Conservation (phyloP, 495 filamentous ascomycete genomes). For the Mytilinidion resinicola region DNA sequence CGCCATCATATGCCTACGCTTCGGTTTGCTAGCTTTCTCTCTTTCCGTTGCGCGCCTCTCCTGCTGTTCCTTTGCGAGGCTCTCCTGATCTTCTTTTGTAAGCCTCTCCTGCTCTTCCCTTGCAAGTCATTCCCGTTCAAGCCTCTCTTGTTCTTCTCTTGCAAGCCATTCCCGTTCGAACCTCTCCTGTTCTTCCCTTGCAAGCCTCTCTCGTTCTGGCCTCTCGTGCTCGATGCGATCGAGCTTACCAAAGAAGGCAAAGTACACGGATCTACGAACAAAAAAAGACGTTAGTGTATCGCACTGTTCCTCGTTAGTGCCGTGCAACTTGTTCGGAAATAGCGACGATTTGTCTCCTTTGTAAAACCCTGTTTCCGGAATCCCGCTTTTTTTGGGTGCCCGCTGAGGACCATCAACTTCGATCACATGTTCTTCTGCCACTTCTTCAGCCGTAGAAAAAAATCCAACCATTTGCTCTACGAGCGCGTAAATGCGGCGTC, state of each 20-base stretch:
- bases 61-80: no score
- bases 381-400: neutral
- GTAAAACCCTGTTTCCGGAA: neutral
- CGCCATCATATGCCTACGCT: no score
- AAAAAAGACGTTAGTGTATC: constrained; percentile 33
- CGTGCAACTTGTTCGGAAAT: constrained; percentile 32
- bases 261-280: constrained; percentile 35
- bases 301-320: constrained; percentile 9
- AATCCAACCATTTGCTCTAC: no score
- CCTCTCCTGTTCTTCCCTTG: neutral
- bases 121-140: neutral
- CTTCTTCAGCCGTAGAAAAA: no score
- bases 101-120: neutral
- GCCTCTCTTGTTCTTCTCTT: neutral
- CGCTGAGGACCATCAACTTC: no score
- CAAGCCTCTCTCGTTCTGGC: neutral
- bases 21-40: no score
- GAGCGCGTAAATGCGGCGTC: constrained; percentile 22
- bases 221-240: neutral
- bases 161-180: neutral
- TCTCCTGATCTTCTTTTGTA: neutral
- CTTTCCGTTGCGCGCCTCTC: no score
- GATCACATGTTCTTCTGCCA: no score
- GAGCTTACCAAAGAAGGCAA: constrained; percentile 34
- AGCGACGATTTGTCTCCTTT: constrained; percentile 8